Conservation (phyloP, 371 early-diverging fungal species). For the Mortierella sp. region DNA sequence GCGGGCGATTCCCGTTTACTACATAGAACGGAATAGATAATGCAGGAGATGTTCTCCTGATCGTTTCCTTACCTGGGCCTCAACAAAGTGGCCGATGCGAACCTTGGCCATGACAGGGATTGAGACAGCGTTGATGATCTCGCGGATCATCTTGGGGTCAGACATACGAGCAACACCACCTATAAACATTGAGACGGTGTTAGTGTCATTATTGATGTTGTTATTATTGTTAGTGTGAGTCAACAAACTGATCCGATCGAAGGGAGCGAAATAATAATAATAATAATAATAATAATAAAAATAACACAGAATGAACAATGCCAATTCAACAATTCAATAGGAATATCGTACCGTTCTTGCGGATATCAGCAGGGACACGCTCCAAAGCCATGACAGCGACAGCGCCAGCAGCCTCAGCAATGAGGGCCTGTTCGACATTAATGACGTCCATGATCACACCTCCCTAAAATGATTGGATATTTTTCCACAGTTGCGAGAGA, state of each 20-base stretch:
- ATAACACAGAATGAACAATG: not conserved
- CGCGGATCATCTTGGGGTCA: conserved; percentile 97
- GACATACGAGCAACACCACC: conserved; percentile 99
- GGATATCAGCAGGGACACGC: conserved; percentile 98
- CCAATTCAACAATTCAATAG: not conserved
- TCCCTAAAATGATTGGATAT: conserved; percentile 66
- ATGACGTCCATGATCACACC: conserved; percentile 99
- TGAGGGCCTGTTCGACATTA: conserved; percentile 96
- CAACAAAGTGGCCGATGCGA: conserved; percentile 98
- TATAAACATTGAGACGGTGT: conserved; percentile 24
- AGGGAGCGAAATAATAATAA: not conserved
- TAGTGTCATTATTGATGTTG: not conserved
- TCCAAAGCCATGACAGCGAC: conserved; percentile 99
- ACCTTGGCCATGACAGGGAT: conserved; percentile 99
- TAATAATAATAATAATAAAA: not conserved
- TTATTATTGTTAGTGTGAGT: not conserved
- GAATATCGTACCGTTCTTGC: conserved; percentile 84
- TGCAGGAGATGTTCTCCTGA: not conserved
- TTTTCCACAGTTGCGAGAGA: not conserved
- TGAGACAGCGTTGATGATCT: conserved; percentile 94
- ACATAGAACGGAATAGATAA: too few relatives aligned
- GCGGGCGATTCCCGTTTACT: too few relatives aligned
- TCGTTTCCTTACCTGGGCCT: conserved; percentile 75
- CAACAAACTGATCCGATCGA: not conserved
- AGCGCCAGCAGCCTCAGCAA: conserved; percentile 98